Evolutionary conservation across 2,329 filamentous ascomycete genomes (phyloP).

Genomic region (Exserohilum turcica): DNA sequence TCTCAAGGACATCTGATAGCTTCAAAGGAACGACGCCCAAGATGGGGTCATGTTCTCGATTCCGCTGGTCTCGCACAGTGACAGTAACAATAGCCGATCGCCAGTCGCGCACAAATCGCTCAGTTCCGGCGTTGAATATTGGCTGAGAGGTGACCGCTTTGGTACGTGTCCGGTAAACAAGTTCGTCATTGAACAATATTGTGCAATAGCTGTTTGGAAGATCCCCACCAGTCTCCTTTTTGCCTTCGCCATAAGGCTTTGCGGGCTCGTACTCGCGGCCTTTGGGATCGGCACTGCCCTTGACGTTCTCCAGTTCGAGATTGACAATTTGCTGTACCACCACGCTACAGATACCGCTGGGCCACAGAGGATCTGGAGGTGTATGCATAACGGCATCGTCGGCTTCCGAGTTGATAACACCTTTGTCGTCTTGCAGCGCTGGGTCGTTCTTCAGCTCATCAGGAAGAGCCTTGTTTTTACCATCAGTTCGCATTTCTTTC

Average conservation of each 20-base stretch:
- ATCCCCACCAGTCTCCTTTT: conserved; percentile 78
- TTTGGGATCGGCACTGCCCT: conserved; percentile 79
- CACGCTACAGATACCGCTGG: conserved; percentile 83
- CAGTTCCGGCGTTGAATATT: conserved; percentile 96
- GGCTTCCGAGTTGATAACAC: conserved; percentile 70
- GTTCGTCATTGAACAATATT: conserved; percentile 83
- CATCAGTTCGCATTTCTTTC: conserved; percentile 81
- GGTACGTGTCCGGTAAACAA: conserved; percentile 89
- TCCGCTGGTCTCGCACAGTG: conserved; percentile 83
- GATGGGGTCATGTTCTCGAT: conserved; percentile 92
- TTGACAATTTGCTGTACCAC: conserved; percentile 95
- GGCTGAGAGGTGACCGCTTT: conserved; percentile 94
- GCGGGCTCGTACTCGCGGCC: conserved; percentile 89
- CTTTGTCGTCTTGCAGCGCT: conserved; percentile 87
- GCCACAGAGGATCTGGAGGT: conserved; percentile 95
- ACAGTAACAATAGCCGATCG: conserved; percentile 83
- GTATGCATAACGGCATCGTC: conserved; percentile 89
- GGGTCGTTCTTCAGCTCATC: conserved; percentile 73
- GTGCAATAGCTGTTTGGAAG: conserved; percentile 94
- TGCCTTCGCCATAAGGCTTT: conserved; percentile 80
- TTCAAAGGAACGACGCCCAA: conserved; percentile 90
- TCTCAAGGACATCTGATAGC: conserved; percentile 84
- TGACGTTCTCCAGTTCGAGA: conserved; percentile 87
- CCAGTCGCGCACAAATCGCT: conserved; percentile 93
- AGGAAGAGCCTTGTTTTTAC: conserved; percentile 79